These are phyloP conservation scores for Ricinus communis DNA, from an alignment of 345 rosid genomes.

Conservation along the genomic window DNA sequence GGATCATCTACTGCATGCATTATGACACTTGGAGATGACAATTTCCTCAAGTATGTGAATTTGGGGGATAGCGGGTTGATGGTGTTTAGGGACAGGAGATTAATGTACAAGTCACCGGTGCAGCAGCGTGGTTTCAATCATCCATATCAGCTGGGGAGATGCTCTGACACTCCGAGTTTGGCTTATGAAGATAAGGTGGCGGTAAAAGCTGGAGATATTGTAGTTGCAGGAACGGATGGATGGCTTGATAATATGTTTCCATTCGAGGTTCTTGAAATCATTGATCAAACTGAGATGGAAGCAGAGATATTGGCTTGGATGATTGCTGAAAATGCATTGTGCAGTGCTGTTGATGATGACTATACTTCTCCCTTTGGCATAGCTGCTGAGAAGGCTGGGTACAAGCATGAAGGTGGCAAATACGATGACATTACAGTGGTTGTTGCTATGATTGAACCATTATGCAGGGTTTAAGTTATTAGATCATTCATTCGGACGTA, in stretches of 20 bases:
- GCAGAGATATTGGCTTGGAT: background rate
- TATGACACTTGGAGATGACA: background rate
- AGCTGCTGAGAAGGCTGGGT: conserved; percentile 1
- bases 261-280: conserved; percentile 14
- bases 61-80: conserved; percentile 34
- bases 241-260: conserved; percentile 25
- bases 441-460: conserved; percentile 4
- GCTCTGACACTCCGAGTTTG: background rate
- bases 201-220: conserved; percentile 22
- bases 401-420: conserved; percentile 17
- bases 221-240: conserved; percentile 33
- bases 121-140: conserved; percentile 19
- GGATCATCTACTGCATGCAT: conserved; percentile 31
- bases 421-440: conserved; percentile 28
- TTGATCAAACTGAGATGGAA: background rate
- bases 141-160: conserved; percentile 19
- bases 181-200: background rate
- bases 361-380: conserved; percentile 16
- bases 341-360: background rate
- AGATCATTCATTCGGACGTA: too few species aligned
- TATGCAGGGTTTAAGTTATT: too few species aligned
- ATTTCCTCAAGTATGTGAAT: conserved; percentile 11
- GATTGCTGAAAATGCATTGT: background rate
- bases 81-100: conserved; percentile 14
- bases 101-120: conserved; percentile 6